phyloP scores from a whole-genome alignment of 2,329 filamentous ascomycete species.

The Paecilomyces fulvus region DNA sequence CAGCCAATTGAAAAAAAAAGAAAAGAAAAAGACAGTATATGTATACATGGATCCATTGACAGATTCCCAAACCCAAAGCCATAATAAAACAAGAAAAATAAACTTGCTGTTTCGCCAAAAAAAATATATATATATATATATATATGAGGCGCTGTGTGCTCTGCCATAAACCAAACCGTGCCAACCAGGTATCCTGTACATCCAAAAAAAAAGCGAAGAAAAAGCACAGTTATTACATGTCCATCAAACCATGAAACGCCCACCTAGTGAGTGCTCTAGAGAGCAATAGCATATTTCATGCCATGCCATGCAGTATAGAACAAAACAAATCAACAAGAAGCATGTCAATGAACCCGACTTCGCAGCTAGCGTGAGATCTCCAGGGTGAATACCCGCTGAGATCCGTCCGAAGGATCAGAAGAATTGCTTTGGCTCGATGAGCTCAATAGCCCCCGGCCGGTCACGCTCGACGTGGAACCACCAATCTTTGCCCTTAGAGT shows the following conservation, averaged over 20 bases:
- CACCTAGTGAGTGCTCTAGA: neutral
- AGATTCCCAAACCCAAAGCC: neutral
- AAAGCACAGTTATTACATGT: neutral
- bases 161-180: neutral
- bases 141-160: neutral
- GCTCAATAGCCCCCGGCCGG: constrained; percentile 23
- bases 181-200: neutral
- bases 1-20: neutral
- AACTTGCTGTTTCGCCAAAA: neutral
- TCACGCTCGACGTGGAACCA: constrained; percentile 39
- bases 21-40: neutral
- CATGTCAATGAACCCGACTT: neutral
- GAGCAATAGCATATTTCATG: neutral
- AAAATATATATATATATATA: neutral
- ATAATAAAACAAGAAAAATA: neutral
- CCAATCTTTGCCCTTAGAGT: constrained; percentile 34
- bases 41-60: neutral
- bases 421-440: constrained; percentile 24
- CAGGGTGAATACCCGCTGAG: neutral
- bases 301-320: neutral
- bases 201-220: neutral
- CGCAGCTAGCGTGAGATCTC: neutral
- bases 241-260: neutral
- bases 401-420: constrained; percentile 17
- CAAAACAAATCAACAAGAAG: neutral